Evolutionary conservation across 2,329 filamentous ascomycete genomes (phyloP).

Genomic region (Colletotrichum lindemuthianum): DNA sequence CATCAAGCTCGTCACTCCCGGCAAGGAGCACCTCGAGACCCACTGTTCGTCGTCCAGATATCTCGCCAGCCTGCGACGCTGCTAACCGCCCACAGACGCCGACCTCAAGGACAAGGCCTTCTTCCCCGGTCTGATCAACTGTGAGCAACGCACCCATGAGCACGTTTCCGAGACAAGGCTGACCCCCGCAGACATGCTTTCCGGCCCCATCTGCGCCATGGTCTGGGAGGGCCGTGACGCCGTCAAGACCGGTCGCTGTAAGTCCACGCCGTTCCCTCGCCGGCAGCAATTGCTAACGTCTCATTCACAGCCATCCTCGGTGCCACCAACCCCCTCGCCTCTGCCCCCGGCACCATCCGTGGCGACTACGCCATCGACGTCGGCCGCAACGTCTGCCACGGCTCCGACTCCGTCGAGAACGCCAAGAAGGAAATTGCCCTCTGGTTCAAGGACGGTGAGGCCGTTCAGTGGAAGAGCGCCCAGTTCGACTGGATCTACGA

Average conservation of each 20-base stretch:
- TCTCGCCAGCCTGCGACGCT: constrained; percentile 28
- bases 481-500: constrained; percentile 97
- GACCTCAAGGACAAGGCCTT: constrained; percentile 95
- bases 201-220: constrained; percentile 98
- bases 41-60: constrained; percentile 72
- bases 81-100: constrained; percentile 65
- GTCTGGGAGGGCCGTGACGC: constrained; percentile 99
- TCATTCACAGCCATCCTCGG: constrained; percentile 79
- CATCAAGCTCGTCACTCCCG: constrained; percentile 92
- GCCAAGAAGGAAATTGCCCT: constrained; percentile 99
- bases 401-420: constrained; percentile 97
- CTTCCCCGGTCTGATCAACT: constrained; percentile 93
- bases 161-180: constrained; percentile 10
- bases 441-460: constrained; percentile 93
- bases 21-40: constrained; percentile 96
- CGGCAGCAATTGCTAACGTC: constrained; percentile 36
- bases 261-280: constrained; percentile 45
- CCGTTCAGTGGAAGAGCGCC: constrained; percentile 85
- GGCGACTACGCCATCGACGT: constrained; percentile 84
- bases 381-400: constrained; percentile 99
- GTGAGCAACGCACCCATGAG: constrained; percentile 59
- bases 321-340: constrained; percentile 98
- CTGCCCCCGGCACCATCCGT: constrained; percentile 96
- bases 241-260: constrained; percentile 97
- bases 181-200: constrained; percentile 82